These are phyloP conservation scores for Trametes sanguinea DNA, from an alignment of 768 basidiomycete genomes.

Conservation along the genomic window DNA sequence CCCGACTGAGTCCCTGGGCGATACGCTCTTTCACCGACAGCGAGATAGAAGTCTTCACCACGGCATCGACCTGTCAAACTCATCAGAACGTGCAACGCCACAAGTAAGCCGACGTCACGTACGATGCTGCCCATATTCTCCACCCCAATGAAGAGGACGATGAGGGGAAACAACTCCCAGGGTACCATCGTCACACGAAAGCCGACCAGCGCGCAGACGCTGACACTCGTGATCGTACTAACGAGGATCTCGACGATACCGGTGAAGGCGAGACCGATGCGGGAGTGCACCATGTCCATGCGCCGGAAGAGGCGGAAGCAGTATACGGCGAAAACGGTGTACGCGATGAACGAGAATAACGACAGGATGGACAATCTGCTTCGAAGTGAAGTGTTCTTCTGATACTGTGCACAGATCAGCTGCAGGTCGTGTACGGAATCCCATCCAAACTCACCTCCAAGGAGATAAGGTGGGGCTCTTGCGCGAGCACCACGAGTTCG, in stretches of 20 bases:
- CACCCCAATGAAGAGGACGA: conserved; percentile 92
- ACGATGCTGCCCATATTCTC: conserved; percentile 98
- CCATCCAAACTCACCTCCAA: conserved; percentile 40
- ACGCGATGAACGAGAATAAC: conserved; percentile 73
- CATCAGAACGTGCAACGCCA: conserved; percentile 27
- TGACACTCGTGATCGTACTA: conserved; percentile 91
- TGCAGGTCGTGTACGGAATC: not conserved
- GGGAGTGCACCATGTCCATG: conserved; percentile 86
- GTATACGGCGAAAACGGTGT: conserved; percentile 72
- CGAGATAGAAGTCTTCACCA: conserved; percentile 81
- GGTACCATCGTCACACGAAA: conserved; percentile 90
- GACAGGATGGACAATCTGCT: conserved; percentile 63
- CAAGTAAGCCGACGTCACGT: conserved; percentile 30
- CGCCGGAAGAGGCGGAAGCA: conserved; percentile 74
- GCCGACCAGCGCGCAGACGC: conserved; percentile 87
- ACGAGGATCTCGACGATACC: conserved; percentile 89
- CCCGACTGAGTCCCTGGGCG: conserved; percentile 83
- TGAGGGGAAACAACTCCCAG: conserved; percentile 88
- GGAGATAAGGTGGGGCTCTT: conserved; percentile 47
- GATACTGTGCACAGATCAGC: conserved; percentile 44
- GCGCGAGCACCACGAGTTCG: conserved; percentile 41
- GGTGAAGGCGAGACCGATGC: conserved; percentile 89
- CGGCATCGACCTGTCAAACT: conserved; percentile 71
- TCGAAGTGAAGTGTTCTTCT: conserved; percentile 47
- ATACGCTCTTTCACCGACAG: conserved; percentile 90